Evolutionary conservation across 306 rosid genomes (phyloP), one percentile per base, ranked within the genome.

Genomic region (Cucurbita pepo): DNA sequence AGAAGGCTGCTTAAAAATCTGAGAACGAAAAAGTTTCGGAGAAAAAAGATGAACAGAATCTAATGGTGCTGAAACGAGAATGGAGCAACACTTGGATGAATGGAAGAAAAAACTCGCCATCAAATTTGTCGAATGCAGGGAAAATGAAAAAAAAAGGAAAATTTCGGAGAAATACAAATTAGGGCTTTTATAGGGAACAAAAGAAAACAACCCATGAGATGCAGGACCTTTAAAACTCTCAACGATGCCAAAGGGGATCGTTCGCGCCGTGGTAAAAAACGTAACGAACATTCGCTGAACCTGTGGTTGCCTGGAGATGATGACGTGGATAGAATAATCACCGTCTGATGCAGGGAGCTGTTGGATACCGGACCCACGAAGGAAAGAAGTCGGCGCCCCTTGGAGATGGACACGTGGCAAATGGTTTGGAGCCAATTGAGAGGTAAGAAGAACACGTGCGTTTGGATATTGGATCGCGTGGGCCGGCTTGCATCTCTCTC

Each of bases 31-130:
- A 53, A 54, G 76, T 18, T 69, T 82, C 64, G 76, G 57, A 74
- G 70, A 72, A 45, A 73, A 55, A 78, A 76, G 80, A 82, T 71
- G 56, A 61, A 77, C 4, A 40, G 79, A 85, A 88, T 80, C 77
- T 77, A 81, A 69, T 25, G 67, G 89, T 61, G 77, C 55, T 1
- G 78, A 75, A 82, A 71, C 45, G 55, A 74, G 79, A 71, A 61
- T 69, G 75, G 56, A 52, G 78, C 52, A 43, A 34, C 45, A 74
- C 22, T 75, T 54, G 34, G 81, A 73, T 79, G 77, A 81, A 63
- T 86, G 60, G 50, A 47, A 63, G 73, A 87, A 82, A 74, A 83
- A 89, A 77, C 47, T 61, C 82, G 86, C 96, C 97, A 91, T 89
- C 80, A 86, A 90, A 80, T 13, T 69, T 13, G 6, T 75, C 60